These are phyloP conservation scores for Pythium folliculosum DNA, from an alignment of 352 stramenopile genomes.

Conservation along the genomic window DNA sequence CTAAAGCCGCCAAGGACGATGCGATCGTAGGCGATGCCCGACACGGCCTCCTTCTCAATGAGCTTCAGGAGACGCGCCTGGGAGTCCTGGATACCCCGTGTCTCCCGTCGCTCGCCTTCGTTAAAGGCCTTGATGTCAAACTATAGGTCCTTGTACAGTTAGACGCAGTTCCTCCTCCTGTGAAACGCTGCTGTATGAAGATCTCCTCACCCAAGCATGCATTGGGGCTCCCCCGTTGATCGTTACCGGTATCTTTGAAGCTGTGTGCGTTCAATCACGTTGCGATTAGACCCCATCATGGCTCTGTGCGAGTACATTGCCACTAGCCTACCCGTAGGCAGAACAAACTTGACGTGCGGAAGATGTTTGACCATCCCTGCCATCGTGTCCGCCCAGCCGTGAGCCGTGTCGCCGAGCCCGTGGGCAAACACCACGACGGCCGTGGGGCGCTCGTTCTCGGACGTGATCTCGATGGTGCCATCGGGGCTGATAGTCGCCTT, in stretches of 20 bases:
- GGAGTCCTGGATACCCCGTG: slow-evolving; percentile 86
- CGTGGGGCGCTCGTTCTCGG: slow-evolving; percentile 16
- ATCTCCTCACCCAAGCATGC: slow-evolving; percentile 76
- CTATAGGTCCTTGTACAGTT: slow-evolving; percentile 19
- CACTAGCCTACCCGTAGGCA: slow-evolving; percentile 50
- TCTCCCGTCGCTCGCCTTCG: slow-evolving; percentile 86
- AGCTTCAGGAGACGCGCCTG: slow-evolving; percentile 66
- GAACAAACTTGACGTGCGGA: slow-evolving; percentile 73
- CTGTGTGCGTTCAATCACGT: neutral
- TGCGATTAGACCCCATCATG: no score
- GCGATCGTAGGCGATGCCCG: slow-evolving; percentile 79
- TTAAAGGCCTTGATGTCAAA: slow-evolving; percentile 94
- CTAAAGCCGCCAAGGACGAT: slow-evolving; percentile 95
- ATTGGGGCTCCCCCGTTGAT: slow-evolving; percentile 95
- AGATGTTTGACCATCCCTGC: slow-evolving; percentile 45
- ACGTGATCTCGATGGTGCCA: slow-evolving; percentile 34
- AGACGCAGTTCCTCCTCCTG: neutral
- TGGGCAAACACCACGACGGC: slow-evolving; percentile 76
- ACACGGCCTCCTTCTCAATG: slow-evolving; percentile 74
- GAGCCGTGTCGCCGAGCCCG: slow-evolving; percentile 91
- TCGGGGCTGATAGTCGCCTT: slow-evolving; percentile 25
- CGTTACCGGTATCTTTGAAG: slow-evolving; percentile 81
- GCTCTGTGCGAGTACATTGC: no score
- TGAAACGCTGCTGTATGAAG: neutral
- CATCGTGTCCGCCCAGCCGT: slow-evolving; percentile 82